These are phyloP conservation scores for Alternaria alternata DNA, from an alignment of 2,329 filamentous ascomycete genomes.

Conservation along the genomic window DNA sequence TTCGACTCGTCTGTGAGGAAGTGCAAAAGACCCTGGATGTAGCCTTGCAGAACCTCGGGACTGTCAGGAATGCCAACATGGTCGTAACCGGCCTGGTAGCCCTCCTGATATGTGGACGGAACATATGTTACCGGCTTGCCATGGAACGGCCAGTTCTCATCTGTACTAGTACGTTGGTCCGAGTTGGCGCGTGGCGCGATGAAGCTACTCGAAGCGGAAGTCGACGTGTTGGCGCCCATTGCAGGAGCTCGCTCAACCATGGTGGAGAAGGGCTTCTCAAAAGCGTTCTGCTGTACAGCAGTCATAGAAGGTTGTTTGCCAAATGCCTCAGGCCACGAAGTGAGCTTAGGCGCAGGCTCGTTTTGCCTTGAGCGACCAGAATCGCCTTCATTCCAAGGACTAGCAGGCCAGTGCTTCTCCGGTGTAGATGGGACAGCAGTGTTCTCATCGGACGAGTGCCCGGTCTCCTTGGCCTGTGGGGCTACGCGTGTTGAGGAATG, in stretches of 20 bases:
- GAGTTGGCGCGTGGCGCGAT: constrained; percentile 20
- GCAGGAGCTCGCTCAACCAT: constrained; percentile 17
- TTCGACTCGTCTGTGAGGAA: constrained; percentile 41
- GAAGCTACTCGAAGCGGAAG: constrained; percentile 24
- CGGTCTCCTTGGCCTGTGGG: constrained; percentile 26
- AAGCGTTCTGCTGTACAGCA: constrained; percentile 25
- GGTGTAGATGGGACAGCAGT: constrained; percentile 40
- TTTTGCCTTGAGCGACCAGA: constrained; percentile 29
- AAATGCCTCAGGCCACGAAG: constrained; percentile 44
- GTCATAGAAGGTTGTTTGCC: constrained; percentile 32
- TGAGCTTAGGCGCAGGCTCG: constrained; percentile 36
- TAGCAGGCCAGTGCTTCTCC: constrained; percentile 48
- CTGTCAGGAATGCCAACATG: constrained; percentile 45
- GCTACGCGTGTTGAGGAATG: constrained; percentile 49
- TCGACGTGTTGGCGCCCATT: constrained; percentile 7
- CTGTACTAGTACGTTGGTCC: constrained; percentile 28
- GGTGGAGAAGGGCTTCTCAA: constrained; percentile 8
- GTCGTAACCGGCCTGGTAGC: constrained; percentile 49
- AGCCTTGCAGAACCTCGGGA: constrained; percentile 45
- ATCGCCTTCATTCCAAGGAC: constrained; percentile 46
- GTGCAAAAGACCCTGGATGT: constrained; percentile 42
- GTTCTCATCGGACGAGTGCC: constrained; percentile 25
- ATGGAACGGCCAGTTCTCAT: constrained; percentile 34
- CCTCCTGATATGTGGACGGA: constrained; percentile 49
- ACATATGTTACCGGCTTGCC: constrained; percentile 31